phyloP scores from a whole-genome alignment of 2,329 filamentous ascomycete species.

The Knufia petricola region DNA sequence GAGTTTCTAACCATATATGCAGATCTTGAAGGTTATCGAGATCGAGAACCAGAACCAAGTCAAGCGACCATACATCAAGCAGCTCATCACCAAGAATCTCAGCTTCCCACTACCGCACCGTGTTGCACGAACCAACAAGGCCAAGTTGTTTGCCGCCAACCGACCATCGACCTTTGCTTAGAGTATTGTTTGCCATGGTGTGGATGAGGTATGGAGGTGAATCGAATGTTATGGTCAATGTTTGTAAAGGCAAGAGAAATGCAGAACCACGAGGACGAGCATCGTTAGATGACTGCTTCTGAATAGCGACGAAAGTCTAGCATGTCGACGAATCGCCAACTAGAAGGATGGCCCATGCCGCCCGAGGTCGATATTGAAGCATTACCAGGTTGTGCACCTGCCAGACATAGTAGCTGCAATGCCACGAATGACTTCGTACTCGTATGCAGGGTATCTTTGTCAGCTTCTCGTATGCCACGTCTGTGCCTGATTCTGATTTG shows the following conservation, averaged over 20 bases:
- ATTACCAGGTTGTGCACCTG: no score
- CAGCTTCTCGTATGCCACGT: no score
- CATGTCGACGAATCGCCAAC: no score
- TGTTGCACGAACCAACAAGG: constrained; percentile 58
- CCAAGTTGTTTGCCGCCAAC: constrained; percentile 85
- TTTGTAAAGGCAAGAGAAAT: neutral
- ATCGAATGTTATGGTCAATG: neutral
- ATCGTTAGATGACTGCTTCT: neutral
- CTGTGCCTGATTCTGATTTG: no score
- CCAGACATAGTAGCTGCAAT: no score
- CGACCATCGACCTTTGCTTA: constrained; percentile 98
- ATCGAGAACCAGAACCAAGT: constrained; percentile 88
- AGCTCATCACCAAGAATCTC: constrained; percentile 89
- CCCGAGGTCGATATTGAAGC: neutral
- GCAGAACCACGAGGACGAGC: neutral
- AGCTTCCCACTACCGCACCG: constrained; percentile 99
- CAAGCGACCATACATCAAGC: constrained; percentile 99
- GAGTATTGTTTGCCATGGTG: neutral
- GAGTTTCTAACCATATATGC: constrained; percentile 18
- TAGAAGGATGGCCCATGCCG: no score
- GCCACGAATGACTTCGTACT: no score
- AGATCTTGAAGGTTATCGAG: constrained; percentile 99
- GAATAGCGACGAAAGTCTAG: no score
- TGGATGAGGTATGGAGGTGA: neutral
- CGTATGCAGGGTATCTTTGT: no score